These are phyloP conservation scores for Sugiyamaella marilandica DNA, from an alignment of 805 yeast species.

Conservation along the genomic window DNA sequence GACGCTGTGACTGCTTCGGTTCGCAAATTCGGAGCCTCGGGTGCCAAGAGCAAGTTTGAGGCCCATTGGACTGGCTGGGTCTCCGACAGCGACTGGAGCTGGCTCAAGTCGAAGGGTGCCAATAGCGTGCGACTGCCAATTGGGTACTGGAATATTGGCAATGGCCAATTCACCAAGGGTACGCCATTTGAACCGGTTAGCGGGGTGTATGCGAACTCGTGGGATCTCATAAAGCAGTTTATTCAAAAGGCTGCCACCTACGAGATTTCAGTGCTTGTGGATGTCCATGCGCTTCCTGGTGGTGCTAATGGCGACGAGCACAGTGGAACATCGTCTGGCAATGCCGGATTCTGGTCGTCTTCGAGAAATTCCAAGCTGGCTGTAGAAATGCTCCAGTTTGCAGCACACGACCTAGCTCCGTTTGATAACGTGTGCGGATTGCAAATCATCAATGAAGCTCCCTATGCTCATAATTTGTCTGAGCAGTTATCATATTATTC, in stretches of 20 bases:
- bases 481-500: conserved; percentile 56
- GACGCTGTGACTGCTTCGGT: conserved; percentile 59
- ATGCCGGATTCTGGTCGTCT: conserved; percentile 62
- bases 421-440: conserved; percentile 73
- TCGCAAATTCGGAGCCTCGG: conserved; percentile 47
- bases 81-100: conserved; percentile 70
- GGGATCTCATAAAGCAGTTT: conserved; percentile 56
- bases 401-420: conserved; percentile 53
- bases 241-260: conserved; percentile 56
- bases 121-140: conserved; percentile 81
- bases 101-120: conserved; percentile 63
- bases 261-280: conserved; percentile 72
- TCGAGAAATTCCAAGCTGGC: conserved; percentile 37
- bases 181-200: conserved; percentile 58
- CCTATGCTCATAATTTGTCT: conserved; percentile 43
- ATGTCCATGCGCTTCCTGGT: conserved; percentile 84
- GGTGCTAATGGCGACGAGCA: conserved; percentile 89
- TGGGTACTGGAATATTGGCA: conserved; percentile 85
- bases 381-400: conserved; percentile 48
- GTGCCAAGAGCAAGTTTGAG: conserved; percentile 48
- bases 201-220: conserved; percentile 63
- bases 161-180: conserved; percentile 50
- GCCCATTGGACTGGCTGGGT: conserved; percentile 63
- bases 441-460: conserved; percentile 84
- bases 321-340: conserved; percentile 61